Evolutionary conservation across 2,329 filamentous ascomycete species (phyloP).

Genomic region (Torrubiellomyces zombiae): DNA sequence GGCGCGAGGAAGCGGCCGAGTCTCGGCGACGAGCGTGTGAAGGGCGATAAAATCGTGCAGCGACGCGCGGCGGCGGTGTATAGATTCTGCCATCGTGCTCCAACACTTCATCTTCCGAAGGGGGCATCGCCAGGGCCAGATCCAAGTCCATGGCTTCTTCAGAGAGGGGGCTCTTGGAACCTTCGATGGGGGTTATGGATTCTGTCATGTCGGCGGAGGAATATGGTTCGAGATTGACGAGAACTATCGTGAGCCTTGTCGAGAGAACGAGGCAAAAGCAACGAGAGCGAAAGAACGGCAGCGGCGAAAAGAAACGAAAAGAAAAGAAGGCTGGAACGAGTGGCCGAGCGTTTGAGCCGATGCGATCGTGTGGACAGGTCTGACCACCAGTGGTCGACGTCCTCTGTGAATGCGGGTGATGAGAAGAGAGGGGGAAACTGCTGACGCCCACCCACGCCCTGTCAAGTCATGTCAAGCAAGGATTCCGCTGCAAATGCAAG

Average conservation of each 20-base stretch:
- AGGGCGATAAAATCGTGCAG: conserved; percentile 59
- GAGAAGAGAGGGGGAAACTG: too few relatives aligned
- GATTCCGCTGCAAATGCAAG: too few relatives aligned
- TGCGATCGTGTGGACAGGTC: too few relatives aligned
- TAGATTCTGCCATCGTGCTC: conserved; percentile 22
- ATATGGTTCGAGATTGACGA: too few relatives aligned
- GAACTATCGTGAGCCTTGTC: too few relatives aligned
- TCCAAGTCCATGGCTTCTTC: conserved; percentile 15
- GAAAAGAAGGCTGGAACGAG: background rate
- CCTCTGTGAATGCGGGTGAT: too few relatives aligned
- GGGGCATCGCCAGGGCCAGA: conserved; percentile 21
- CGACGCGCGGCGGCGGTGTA: conserved; percentile 59
- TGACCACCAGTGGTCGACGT: too few relatives aligned
- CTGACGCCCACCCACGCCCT: too few relatives aligned
- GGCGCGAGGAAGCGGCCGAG: conserved; percentile 61
- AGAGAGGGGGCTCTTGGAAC: conserved; percentile 13
- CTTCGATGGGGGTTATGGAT: conserved; percentile 22
- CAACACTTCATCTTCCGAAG: conserved; percentile 18
- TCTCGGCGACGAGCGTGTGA: conserved; percentile 52
- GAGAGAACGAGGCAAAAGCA: background rate
- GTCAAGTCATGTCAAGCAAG: too few relatives aligned
- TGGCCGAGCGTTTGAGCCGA: too few relatives aligned
- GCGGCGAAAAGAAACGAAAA: background rate
- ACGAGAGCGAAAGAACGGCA: background rate
- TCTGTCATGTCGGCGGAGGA: conserved; percentile 24